Percentiles rank a stretch among this genome's conserved stretches.
Evolutionary conservation across 441 rosid genomes (phyloP).

Genomic region (Kokia cookei): DNA sequence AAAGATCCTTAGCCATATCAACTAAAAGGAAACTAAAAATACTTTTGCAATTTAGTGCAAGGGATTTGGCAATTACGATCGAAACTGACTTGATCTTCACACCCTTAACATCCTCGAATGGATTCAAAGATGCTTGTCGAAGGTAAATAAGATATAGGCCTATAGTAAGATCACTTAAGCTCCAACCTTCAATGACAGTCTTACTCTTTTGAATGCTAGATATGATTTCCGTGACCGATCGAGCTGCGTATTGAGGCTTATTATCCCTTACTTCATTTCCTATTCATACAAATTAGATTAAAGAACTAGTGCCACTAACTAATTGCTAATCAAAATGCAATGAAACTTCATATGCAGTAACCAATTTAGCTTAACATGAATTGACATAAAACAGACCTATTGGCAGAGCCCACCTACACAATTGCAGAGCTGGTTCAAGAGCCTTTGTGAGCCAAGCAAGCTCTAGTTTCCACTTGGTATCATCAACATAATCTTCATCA

Average conservation of each 20-base stretch:
- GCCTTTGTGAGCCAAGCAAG: slow-evolving; percentile 77
- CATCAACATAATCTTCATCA: slow-evolving; percentile 39
- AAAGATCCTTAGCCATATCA: background rate
- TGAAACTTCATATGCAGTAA: background rate
- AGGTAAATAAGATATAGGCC: slow-evolving; percentile 88
- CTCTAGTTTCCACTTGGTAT: slow-evolving; percentile 65
- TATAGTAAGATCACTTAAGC: slow-evolving; percentile 80
- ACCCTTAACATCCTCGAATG: slow-evolving; percentile 66
- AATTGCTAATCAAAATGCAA: background rate
- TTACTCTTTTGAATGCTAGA: slow-evolving; percentile 82
- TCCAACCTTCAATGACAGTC: slow-evolving; percentile 86
- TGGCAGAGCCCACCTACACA: slow-evolving; percentile 69
- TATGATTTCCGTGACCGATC: slow-evolving; percentile 73
- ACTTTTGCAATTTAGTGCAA: background rate
- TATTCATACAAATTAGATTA: slow-evolving; percentile 6
- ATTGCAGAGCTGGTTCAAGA: slow-evolving; percentile 77
- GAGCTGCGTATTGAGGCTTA: slow-evolving; percentile 40
- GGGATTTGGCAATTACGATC: slow-evolving; percentile 37
- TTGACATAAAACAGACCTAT: slow-evolving; percentile 28
- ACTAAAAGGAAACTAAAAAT: background rate
- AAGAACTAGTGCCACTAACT: background rate
- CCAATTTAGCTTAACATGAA: background rate
- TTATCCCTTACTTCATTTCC: slow-evolving; percentile 47
- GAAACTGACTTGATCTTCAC: slow-evolving; percentile 58
- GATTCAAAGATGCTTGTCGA: slow-evolving; percentile 67